Conservation (phyloP, 768 basidiomycete genomes). For the Hortiboletus flavorubellus region DNA sequence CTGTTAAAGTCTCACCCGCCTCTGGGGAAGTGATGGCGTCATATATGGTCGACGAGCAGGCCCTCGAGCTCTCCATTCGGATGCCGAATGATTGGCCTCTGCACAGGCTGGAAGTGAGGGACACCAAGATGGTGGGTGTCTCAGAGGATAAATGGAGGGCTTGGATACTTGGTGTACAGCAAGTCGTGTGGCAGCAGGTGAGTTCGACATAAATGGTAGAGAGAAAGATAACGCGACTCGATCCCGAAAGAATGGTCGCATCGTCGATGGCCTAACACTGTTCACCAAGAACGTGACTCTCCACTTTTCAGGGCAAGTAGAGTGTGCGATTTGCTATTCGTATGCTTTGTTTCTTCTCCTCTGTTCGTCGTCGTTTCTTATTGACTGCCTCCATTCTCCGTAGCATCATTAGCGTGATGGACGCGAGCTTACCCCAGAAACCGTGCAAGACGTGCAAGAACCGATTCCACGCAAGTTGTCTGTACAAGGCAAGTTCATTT, state of each 20-base stretch:
- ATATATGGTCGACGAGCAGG: constrained; percentile 91
- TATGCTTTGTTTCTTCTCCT: constrained; percentile 34
- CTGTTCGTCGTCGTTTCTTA: neutral
- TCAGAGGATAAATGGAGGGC: constrained; percentile 88
- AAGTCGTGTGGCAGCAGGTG: constrained; percentile 85
- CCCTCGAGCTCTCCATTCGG: constrained; percentile 82
- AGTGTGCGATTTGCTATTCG: constrained; percentile 97
- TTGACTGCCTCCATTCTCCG: neutral
- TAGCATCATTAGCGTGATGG: constrained; percentile 89
- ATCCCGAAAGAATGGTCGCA: constrained; percentile 70
- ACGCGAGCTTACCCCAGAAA: constrained; percentile 83
- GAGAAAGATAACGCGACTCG: neutral
- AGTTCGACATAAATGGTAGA: constrained; percentile 20
- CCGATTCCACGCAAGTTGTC: constrained; percentile 85
- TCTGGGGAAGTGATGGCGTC: constrained; percentile 80
- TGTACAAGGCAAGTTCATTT: constrained; percentile 68
- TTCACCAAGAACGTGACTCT: constrained; percentile 93
- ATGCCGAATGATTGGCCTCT: constrained; percentile 92
- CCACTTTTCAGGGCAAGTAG: constrained; percentile 94
- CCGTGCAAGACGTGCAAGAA: constrained; percentile 95
- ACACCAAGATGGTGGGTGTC: constrained; percentile 81
- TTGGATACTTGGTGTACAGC: constrained; percentile 91
- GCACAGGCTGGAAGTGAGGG: constrained; percentile 82
- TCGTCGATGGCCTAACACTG: constrained; percentile 80
- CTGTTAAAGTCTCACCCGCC: constrained; percentile 68